Conservation (phyloP, 306 rosid species). For the Malus domestica region ASM211411v1 NC_041805.1:21870501-21871000, state of each 20-base stretch:
- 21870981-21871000: conserved; percentile 11
- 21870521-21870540: conserved; percentile 80
- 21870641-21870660: conserved; percentile 68
- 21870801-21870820: background rate
- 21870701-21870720: conserved; percentile 77
- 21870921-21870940: conserved; percentile 90
- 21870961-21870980: conserved; percentile 1
- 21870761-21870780: conserved; percentile 84
- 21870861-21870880: conserved; percentile 98
- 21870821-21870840: background rate
- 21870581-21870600: no score
- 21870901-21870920: conserved; percentile 89
- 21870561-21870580: background rate
- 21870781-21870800: conserved; percentile 42
- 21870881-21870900: conserved; percentile 76
- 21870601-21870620: background rate
- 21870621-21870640: background rate
- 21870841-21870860: conserved; percentile 3
- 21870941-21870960: conserved; percentile 92
- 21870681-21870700: conserved; percentile 97
- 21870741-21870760: conserved; percentile 58
- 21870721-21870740: conserved; percentile 87
- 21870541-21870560: background rate
- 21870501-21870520: conserved; percentile 84
- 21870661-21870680: conserved; percentile 75